Percentiles rank a stretch among this genome's conserved stretches.
Conservation (phyloP, 2,329 filamentous ascomycete species). For the Colletotrichum sp. region DNA sequence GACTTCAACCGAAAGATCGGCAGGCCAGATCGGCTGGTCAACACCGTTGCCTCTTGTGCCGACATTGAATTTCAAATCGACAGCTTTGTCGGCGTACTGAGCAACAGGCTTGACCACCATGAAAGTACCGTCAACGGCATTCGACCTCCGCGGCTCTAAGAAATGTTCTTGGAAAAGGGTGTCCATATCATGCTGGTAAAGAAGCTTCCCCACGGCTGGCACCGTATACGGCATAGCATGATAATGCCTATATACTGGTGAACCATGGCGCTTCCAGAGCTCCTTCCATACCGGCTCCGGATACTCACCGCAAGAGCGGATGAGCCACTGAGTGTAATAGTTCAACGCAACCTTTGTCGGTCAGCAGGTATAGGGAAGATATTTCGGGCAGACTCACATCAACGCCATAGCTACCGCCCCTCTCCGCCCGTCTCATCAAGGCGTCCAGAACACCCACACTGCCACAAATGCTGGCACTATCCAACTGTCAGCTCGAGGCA, state of each 20-base stretch:
- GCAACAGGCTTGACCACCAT: constrained; percentile 44
- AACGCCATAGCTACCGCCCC: constrained; percentile 26
- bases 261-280: constrained; percentile 54
- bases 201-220: constrained; percentile 38
- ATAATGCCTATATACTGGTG: constrained; percentile 54
- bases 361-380: constrained; percentile 22
- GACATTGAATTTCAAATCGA: constrained; percentile 47
- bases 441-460: constrained; percentile 44
- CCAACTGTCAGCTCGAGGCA: not conserved
- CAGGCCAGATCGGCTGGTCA: constrained; percentile 49
- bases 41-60: constrained; percentile 53
- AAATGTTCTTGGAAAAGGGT: constrained; percentile 50
- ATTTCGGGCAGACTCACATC: constrained; percentile 18
- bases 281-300: constrained; percentile 27
- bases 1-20: constrained; percentile 39
- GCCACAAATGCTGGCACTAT: constrained; percentile 45
- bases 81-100: constrained; percentile 36
- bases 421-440: constrained; percentile 38
- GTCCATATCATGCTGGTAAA: constrained; percentile 37
- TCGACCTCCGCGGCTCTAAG: constrained; percentile 40
- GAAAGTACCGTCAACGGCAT: constrained; percentile 30
- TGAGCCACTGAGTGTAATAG: constrained; percentile 48
- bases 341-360: constrained; percentile 35
- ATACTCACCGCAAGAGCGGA: constrained; percentile 41
- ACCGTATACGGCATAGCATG: constrained; percentile 49